Evolutionary conservation across 202 grass and related monocot genomes (phyloP), one percentile per base, ranked within the genome.

Genomic region (Panicum virgatum): DNA sequence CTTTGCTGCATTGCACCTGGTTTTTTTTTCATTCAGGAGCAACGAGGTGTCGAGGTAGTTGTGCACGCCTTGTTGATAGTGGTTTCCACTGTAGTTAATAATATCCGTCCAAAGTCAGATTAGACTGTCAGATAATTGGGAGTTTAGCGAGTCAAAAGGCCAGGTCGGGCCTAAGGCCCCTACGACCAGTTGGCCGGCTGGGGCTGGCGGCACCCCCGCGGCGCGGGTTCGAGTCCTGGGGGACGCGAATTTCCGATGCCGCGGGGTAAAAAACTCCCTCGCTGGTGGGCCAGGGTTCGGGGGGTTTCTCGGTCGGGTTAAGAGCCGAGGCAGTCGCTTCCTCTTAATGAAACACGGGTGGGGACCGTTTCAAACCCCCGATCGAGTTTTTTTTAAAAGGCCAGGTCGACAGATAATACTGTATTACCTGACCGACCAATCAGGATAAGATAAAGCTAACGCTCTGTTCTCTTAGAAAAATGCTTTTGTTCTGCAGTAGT

Each of bases 71-170:
- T 6, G 47, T 57, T 77, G 45, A 72, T 57, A 25, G 47, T 29
- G 26, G 54, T 42, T 60, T 32, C 22, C 37, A 37, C 9, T 15
- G 19, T 13, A 71, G 62, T 45, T 30, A 38, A 48, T 66, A 37
- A 66, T 66, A 51, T 46, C 27, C n/a, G 52, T 48, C 37, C 7
- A 57, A 78, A 78, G 79, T 87, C 80, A 82, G 79, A 68, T 12
- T 29, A 27, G 36, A 62, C 62, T 62, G 57, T 34, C 68, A 34
- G 32, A 15, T 6, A 29, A n/a, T n/a, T 65, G 0, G 2, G 58
- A 79, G 27, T 26, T 57, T 82, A 52, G 23, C 25, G 0, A 40
- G 54, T 82, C 80, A 78, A 64, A n/a, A n/a, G n/a, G n/a, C n/a
- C n/a, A n/a, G n/a, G n/a, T n/a, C n/a, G n/a, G n/a, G n/a, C n/a